phyloP scores from a whole-genome alignment of 139 green algal species.

The Chlorella ohadii region DNA sequence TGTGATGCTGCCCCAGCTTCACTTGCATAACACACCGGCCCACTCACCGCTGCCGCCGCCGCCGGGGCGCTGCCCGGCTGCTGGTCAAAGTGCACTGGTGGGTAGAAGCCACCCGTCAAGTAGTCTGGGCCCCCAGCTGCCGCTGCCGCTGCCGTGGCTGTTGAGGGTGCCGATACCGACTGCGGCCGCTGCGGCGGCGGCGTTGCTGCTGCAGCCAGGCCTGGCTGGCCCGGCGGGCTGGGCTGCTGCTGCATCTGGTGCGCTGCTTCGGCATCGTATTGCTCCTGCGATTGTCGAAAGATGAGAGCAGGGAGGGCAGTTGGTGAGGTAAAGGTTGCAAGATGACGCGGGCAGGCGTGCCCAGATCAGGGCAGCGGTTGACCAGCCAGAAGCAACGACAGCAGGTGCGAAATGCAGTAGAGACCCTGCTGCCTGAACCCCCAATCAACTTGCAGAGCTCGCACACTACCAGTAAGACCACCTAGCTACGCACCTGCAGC shows the following conservation, averaged over 20 bases:
- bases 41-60: background rate
- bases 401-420: no score
- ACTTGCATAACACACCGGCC: no score
- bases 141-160: background rate
- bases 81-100: background rate
- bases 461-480: no score
- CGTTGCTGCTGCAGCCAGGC: background rate
- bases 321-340: no score
- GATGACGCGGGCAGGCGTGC: no score
- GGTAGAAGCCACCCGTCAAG: slow-evolving; percentile 21
- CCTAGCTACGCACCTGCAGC: background rate
- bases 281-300: background rate
- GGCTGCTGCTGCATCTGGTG: slow-evolving; percentile 13
- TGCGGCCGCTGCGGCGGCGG: background rate
- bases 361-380: no score
- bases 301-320: background rate
- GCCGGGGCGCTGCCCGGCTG: background rate
- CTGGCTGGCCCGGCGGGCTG: background rate
- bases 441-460: no score
- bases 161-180: background rate
- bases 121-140: background rate
- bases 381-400: no score
- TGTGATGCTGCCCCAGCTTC: no score
- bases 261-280: slow-evolving; percentile 27
- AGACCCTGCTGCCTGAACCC: no score